Conservation (phyloP, 2,329 filamentous ascomycete species). For the Pseudogymnoascus sp. region DNA sequence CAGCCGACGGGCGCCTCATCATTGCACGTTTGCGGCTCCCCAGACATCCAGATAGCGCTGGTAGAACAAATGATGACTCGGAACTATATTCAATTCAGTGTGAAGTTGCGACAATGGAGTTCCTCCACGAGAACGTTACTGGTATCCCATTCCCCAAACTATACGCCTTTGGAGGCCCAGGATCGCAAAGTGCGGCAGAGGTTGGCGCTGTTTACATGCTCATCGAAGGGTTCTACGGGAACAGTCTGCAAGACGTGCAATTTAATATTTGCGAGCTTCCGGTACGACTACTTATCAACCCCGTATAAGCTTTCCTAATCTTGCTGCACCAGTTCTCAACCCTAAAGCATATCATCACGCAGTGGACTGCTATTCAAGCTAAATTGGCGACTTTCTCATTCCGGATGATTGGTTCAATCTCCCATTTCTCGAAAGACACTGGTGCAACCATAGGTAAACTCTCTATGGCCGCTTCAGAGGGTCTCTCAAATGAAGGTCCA, state of each 20-base stretch:
- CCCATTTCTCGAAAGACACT: neutral
- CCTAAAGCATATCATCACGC: neutral
- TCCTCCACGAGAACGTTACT: neutral
- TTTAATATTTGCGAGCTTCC: neutral
- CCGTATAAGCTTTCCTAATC: neutral
- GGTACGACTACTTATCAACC: neutral
- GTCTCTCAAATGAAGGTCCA: neutral
- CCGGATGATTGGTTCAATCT: neutral
- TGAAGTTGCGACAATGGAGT: neutral
- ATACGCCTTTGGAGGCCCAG: neutral
- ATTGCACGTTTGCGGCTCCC: neutral
- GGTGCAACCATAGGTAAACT: neutral
- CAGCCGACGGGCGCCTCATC: neutral
- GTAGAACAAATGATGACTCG: neutral
- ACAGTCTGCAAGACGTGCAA: neutral
- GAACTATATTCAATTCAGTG: neutral
- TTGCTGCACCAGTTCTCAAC: neutral
- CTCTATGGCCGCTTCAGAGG: neutral
- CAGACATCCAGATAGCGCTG: neutral
- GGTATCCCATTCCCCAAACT: neutral
- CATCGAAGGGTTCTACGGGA: neutral
- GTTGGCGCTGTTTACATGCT: neutral
- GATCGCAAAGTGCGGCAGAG: neutral
- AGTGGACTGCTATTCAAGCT: neutral
- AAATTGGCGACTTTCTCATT: neutral